phyloP scores from a whole-genome alignment of 140 eudicot genomes.

The Bidens hawaiensis region DNA sequence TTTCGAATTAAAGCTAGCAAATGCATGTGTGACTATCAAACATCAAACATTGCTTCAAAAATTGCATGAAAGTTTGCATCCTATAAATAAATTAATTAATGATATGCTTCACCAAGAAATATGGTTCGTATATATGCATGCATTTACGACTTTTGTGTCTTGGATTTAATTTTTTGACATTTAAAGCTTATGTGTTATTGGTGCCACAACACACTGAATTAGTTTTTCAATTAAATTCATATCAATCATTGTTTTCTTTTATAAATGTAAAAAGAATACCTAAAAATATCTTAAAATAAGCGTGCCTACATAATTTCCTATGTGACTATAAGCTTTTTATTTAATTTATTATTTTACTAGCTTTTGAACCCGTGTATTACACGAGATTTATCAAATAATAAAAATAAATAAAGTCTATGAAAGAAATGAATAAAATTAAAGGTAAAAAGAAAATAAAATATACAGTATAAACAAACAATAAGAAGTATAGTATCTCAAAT shows the following conservation, averaged over 20 bases:
- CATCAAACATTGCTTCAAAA: background rate
- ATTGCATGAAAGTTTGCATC: background rate
- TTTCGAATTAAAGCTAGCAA: constrained; percentile 14
- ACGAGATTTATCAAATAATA: too few relatives aligned
- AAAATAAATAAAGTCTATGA: too few relatives aligned
- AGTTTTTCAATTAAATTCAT: background rate
- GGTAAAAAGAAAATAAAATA: too few relatives aligned
- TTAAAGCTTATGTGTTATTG: constrained; percentile 1
- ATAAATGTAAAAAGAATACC: background rate
- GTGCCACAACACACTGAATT: background rate
- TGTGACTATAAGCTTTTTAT: background rate
- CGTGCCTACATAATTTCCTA: background rate
- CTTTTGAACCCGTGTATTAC: too few relatives aligned
- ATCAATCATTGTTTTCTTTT: background rate
- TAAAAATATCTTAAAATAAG: background rate
- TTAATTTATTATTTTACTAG: too few relatives aligned
- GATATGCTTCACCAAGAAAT: constrained; percentile 20
- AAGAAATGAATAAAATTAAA: too few relatives aligned
- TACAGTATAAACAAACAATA: too few relatives aligned
- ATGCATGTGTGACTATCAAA: constrained; percentile 11
- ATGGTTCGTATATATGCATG: constrained; percentile 7
- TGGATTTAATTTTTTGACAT: constrained; percentile 17
- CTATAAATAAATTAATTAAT: constrained; percentile 20
- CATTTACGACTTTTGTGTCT: constrained; percentile 4
- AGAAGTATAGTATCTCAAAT: too few relatives aligned